Percentiles rank a stretch among this genome's conserved stretches.
Conservation (phyloP, 1,284 basidiomycete genomes). For the Malassezia vespertilionis region DNA sequence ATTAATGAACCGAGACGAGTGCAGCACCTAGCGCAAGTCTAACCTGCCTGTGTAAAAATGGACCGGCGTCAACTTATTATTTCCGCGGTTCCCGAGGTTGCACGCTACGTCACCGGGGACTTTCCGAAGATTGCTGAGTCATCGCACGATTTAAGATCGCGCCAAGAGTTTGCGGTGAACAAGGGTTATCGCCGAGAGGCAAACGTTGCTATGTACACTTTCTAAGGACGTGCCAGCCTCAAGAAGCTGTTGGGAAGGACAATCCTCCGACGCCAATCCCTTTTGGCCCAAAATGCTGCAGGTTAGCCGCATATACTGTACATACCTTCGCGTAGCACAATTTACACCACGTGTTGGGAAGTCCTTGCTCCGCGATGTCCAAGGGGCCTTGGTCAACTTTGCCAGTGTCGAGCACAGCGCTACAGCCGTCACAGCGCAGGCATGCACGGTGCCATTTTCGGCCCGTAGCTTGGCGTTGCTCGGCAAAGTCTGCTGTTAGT, state of each 20-base stretch:
- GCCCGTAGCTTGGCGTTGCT: slow-evolving; percentile 37
- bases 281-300: slow-evolving; percentile 20
- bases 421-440: slow-evolving; percentile 41
- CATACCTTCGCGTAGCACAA: slow-evolving; percentile 39
- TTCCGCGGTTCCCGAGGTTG: too few species aligned
- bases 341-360: slow-evolving; percentile 36
- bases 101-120: too few species aligned
- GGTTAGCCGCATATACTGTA: neutral
- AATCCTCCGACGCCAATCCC: slow-evolving; percentile 22
- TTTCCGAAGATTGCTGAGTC: too few species aligned
- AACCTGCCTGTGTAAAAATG: too few species aligned
- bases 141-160: too few species aligned
- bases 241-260: slow-evolving; percentile 20
- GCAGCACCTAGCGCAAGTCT: too few species aligned
- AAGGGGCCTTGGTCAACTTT: slow-evolving; percentile 39
- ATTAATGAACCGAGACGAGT: too few species aligned
- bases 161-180: too few species aligned
- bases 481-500: slow-evolving; percentile 36
- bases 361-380: slow-evolving; percentile 10
- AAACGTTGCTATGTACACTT: too few species aligned
- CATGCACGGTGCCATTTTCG: slow-evolving; percentile 43
- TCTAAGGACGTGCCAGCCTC: too few species aligned
- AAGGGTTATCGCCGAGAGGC: too few species aligned
- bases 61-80: too few species aligned
- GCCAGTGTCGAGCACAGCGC: slow-evolving; percentile 33